Conservation (phyloP, 148 eudicot species). For the Pharnaceum exiguum region DNA sequence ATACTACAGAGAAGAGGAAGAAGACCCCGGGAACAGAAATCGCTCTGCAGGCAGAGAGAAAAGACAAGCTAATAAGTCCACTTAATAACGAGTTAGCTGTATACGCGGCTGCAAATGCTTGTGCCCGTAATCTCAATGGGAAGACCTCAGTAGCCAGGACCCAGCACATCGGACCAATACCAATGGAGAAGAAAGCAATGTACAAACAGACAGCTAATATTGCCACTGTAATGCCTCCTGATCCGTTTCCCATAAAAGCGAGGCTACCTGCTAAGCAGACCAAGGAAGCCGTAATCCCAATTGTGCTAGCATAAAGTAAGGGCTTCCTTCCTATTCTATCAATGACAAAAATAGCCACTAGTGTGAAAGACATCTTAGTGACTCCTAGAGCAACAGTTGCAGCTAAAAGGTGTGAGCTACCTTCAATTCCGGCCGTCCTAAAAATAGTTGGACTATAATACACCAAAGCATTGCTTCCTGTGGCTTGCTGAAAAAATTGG, state of each 20-base stretch:
- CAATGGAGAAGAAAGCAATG: constrained; percentile 67
- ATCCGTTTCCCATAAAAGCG: constrained; percentile 24
- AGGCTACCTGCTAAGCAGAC: constrained; percentile 34
- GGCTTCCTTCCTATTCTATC: constrained; percentile 65
- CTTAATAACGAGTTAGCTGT: constrained; percentile 61
- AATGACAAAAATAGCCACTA: constrained; percentile 46
- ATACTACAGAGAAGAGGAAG: constrained; percentile 9
- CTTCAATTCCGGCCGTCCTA: constrained; percentile 42
- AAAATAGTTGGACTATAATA: constrained; percentile 65
- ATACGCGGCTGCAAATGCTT: constrained; percentile 52
- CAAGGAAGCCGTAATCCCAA: constrained; percentile 64
- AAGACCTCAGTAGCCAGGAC: constrained; percentile 58
- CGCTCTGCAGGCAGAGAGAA: constrained; percentile 39
- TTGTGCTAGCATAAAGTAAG: constrained; percentile 52
- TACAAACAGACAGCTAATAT: constrained; percentile 48
- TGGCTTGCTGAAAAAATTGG: constrained; percentile 58
- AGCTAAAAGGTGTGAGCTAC: constrained; percentile 49
- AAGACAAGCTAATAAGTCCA: constrained; percentile 58
- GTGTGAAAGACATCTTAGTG: constrained; percentile 43
- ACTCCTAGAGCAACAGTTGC: constrained; percentile 69
- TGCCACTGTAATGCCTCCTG: constrained; percentile 30
- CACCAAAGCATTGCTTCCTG: constrained; percentile 61
- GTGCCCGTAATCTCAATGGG: constrained; percentile 55
- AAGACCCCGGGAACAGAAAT: constrained; percentile 18
- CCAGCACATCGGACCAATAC: constrained; percentile 74